These are phyloP conservation scores for Carex pumila DNA, from an alignment of 176 grass and related monocot genomes.

Conservation along the genomic window DNA sequence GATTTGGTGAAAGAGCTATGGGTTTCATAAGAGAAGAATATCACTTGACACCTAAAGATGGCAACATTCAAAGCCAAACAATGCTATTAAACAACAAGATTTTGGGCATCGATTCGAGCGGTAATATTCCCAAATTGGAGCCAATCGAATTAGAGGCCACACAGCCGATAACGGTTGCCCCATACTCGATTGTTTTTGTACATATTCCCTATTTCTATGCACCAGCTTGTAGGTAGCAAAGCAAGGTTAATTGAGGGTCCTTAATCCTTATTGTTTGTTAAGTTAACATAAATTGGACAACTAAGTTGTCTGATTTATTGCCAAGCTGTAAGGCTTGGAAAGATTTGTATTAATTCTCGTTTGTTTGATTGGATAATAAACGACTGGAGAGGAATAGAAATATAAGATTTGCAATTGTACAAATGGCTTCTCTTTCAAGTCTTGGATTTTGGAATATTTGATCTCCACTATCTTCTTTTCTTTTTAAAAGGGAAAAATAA, in stretches of 20 bases:
- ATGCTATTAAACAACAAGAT: slow-evolving; percentile 73
- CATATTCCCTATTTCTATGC: slow-evolving; percentile 64
- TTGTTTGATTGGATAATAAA: slow-evolving; percentile 34
- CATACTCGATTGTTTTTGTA: slow-evolving; percentile 83
- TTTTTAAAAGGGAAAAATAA: background rate
- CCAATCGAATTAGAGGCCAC: slow-evolving; percentile 42
- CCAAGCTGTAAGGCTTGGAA: slow-evolving; percentile 45
- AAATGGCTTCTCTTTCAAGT: background rate
- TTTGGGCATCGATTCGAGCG: slow-evolving; percentile 39
- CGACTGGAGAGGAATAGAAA: background rate
- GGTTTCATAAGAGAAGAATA: slow-evolving; percentile 64
- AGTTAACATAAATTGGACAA: slow-evolving; percentile 33
- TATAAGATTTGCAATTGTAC: slow-evolving; percentile 26
- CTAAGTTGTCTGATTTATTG: slow-evolving; percentile 57
- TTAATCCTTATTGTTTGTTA: background rate
- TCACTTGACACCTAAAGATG: slow-evolving; percentile 68
- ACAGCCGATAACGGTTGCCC: slow-evolving; percentile 52
- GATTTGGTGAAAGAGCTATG: slow-evolving; percentile 14
- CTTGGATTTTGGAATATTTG: slow-evolving; percentile 3
- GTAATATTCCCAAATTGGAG: slow-evolving; percentile 60
- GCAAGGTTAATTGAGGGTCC: background rate
- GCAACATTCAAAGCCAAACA: slow-evolving; percentile 78
- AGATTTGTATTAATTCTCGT: slow-evolving; percentile 15
- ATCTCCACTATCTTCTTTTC: background rate
- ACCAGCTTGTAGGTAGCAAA: slow-evolving; percentile 54